Evolutionary conservation across 2,329 filamentous ascomycete species (phyloP).

Genomic region (Botrytis tulipae): DNA sequence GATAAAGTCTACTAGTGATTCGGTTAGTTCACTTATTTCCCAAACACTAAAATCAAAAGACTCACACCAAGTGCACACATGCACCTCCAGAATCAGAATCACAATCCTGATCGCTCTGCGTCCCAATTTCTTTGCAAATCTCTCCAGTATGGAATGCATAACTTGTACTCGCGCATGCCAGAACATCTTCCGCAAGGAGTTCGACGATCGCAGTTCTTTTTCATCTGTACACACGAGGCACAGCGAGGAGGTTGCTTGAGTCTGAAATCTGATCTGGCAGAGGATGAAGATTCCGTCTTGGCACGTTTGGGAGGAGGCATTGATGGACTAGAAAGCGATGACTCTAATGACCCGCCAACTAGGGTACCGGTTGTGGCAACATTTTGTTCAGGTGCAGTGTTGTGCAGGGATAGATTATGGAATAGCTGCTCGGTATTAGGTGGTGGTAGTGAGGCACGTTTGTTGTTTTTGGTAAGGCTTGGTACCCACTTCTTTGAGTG

Average conservation of each 20-base stretch:
- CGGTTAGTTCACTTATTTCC: rapidly evolving
- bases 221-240: not conserved
- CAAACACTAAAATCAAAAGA: not conserved
- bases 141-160: not conserved
- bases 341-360: not conserved
- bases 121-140: not conserved
- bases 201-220: not conserved
- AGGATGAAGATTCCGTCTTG: not conserved
- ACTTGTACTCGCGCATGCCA: rapidly evolving
- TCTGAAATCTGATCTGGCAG: not conserved
- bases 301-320: not conserved
- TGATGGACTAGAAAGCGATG: not conserved
- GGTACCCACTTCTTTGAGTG: not conserved
- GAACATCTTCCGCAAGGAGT: slow-evolving; percentile 7
- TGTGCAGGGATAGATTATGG: not conserved
- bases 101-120: not conserved
- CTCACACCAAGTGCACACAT: not conserved
- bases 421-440: not conserved
- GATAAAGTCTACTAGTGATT: not conserved
- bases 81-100: not conserved
- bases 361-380: too few relatives aligned
- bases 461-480: not conserved
- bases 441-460: not conserved
- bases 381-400: not conserved
- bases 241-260: not conserved